Conservation (phyloP, 345 rosid genomes). For the Camelina laxa region DNA sequence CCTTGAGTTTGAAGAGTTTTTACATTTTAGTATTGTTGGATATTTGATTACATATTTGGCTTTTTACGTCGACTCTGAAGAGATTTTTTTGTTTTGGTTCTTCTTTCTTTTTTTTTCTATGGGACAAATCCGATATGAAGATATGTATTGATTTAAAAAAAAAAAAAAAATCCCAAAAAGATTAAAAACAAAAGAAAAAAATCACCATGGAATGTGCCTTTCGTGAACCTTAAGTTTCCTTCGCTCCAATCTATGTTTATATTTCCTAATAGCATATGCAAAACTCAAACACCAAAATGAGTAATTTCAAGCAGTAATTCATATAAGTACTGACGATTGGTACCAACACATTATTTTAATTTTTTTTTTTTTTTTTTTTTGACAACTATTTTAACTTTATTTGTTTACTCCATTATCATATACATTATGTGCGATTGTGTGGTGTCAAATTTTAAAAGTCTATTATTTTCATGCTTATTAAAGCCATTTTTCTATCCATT, state of each 20-base stretch:
- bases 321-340: background rate
- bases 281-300: background rate
- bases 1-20: too few relatives aligned
- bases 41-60: too few relatives aligned
- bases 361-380: background rate
- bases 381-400: background rate
- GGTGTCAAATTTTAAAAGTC: background rate
- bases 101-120: too few relatives aligned
- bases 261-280: background rate
- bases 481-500: background rate
- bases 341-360: background rate
- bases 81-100: too few relatives aligned
- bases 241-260: background rate
- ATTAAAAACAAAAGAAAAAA: constrained; percentile 3
- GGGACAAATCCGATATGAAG: too few relatives aligned
- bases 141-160: too few relatives aligned
- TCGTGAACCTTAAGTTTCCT: constrained; percentile 25
- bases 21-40: too few relatives aligned
- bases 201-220: constrained; percentile 15
- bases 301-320: background rate
- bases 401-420: background rate
- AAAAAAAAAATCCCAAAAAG: too few relatives aligned
- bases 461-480: background rate
- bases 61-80: too few relatives aligned
- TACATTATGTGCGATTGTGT: background rate